Base-by-base conservation (phyloP, 2,329 filamentous ascomycete species). In the Pseudomassariella vexata region DNA sequence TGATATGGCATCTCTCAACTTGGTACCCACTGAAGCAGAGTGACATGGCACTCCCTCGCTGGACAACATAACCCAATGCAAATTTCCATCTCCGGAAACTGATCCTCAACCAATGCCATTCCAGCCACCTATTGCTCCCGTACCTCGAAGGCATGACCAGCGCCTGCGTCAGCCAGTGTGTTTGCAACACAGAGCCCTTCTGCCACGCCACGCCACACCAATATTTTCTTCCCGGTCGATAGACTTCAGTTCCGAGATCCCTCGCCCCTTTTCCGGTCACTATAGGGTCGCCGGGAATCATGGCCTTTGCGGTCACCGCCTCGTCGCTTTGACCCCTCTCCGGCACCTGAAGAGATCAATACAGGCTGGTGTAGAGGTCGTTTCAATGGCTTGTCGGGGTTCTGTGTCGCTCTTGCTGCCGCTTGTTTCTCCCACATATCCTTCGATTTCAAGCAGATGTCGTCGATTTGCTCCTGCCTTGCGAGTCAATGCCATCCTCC, bases 381-480 rank as follows among this genome's bases (percentile, higher is more conserved):
- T 50, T 76, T 77, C 35, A 77, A 56, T 30, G 61, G 52, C 42
- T 66, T 71, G 32, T 69, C 64, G 12, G 64, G 56, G 21, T 62
- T 60, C 33, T 64, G 61, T 30, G 63, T 57, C 30, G 59, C 52
- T 40, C 65, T 65, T 24, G 69, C 70, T 10, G 68, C 69, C 11
- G 67, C 68, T 50, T 76, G 69, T 42, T 57, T 66, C 41, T 76
- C 69, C 71, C 71, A 78, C 39, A 73, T 58, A 34, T 75, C 68
- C 39, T 64, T 72, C 21, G 73, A 76, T 50, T 76, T 76, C 39
- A 62, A 53, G 52, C 73, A 78, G 34, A 78, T 75, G 45, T 78
- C 73, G 47, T 78, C 71, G 41, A 78, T 77, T 62, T 78, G 73
- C 55, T 76, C 73, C 73, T 77, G 46, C 34, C 35, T 24, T 35